Evolutionary conservation across 176 grass and related monocot species (phyloP), one percentile per base, ranked within the genome.

Genomic region (Juncus effusus): DNA sequence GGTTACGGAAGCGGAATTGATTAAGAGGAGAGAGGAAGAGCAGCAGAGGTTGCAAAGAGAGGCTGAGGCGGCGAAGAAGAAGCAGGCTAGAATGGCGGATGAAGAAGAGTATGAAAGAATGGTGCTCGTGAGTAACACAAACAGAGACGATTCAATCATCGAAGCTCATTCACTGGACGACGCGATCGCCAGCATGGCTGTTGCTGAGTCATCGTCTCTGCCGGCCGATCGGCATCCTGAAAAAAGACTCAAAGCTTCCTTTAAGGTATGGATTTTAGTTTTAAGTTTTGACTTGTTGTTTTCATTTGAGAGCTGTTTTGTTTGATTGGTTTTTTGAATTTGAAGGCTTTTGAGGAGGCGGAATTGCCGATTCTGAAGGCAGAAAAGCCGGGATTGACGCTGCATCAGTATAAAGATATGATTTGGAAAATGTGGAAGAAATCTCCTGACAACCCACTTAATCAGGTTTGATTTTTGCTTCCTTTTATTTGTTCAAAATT

Each of bases 341-440:
- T 49, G 15, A 54, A 87, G 94, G 94, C 94, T 67, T 99, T 93
- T 84, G 88, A 99, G 84, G 94, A 99, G 76, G 85, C 67, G 49
- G 94, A 99, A 60, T 86, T 99, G 16, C 85, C 88, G 59, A 99
- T 88, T 72, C 74, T 99, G 40, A 99, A 99, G 83, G 94, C 81
- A 84, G 94, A 99, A 86, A 99, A 99, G 54, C 94, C 94, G 52
- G 94, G 94, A 9, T 62, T 99, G 57, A 93, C 82, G 0, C 69
- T 99, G 40, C 72, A 99, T 15, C 88, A 99, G 50, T 99, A 93
- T 82, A 99, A 89, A 88, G 94, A 93, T 52, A 99, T 99, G 94
- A 82, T 99, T 76, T 99, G 94, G 94, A 99, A 99, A 79, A 74
- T 93, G 47, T 99, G 94, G 94, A 99, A 93, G 78, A 99, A 99